Base-by-base conservation (phyloP, 2,329 filamentous ascomycete species). In the Hypoxylon sp. region DNA sequence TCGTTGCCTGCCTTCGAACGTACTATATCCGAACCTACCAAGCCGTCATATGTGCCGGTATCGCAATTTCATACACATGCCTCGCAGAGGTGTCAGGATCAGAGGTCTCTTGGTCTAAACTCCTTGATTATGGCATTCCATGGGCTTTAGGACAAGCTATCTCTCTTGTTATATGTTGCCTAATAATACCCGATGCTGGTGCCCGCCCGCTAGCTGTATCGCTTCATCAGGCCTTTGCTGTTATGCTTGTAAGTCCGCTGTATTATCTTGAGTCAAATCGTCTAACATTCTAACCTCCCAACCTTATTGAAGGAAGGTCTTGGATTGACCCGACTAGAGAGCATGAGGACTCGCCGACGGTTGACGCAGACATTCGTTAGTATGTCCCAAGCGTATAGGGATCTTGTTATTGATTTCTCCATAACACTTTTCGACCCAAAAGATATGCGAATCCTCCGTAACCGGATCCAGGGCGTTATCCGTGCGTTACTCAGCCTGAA, bases 11-110 rank as follows among this genome's bases (percentile, higher is more conserved):
- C 69, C 73, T 86, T 17, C 81, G 86, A 70, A 84, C 84, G 2
- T 84, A 84, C 65, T 85, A 85, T 55, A 81, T 86, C 50, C 77
- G 85, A 44, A 79, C 85, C 34, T 87, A 87, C 62, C 86, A 88
- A 69, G 74, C 82, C 6, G 81, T 84, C 2, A 75, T 87, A 4
- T 82, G 80, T 64, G 83, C 85, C 26, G 86, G 86, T 0, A 81
- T 88, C 56, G 81, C 85, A 3, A 79, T 87, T 34, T 80, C 79
- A 3, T 87, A 85, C 64, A 81, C 83, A 3, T 83, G 80, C 50
- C 74, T 88, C 22, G 82, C 83, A 4, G 82, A 85, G 43, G 81
- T 83, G 10, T 79, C 78, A 8, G 73, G 74, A 19, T 67, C 69
- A 7, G 61, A 72, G 1, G 78, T 86, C 4, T 72, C 77, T 5